Percentiles rank a stretch among this genome's conserved stretches.
Conservation (phyloP, 2,329 filamentous ascomycete species). For the Ceratocystis variospora region DNA sequence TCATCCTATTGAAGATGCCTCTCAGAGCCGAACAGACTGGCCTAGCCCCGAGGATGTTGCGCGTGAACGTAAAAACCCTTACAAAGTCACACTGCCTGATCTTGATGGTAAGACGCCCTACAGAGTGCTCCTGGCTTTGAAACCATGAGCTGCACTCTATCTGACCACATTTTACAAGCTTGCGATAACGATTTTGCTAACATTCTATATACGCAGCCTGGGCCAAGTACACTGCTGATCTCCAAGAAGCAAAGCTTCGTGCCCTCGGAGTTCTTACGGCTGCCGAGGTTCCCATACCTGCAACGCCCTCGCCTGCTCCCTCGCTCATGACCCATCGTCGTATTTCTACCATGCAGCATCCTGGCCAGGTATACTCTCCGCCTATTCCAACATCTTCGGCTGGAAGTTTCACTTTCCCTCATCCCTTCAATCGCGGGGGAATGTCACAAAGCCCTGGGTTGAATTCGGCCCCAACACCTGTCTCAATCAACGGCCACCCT, state of each 20-base stretch:
- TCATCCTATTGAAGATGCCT: conserved; percentile 30
- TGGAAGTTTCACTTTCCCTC: conserved; percentile 39
- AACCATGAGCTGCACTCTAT: not conserved
- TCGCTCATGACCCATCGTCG: conserved; percentile 17
- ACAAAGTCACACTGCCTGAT: conserved; percentile 55
- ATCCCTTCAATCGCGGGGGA: conserved; percentile 46
- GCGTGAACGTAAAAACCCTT: conserved; percentile 41
- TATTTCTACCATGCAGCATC: conserved; percentile 54
- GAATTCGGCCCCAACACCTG: conserved; percentile 56
- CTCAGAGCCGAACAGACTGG: conserved; percentile 56
- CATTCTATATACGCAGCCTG: conserved; percentile 31
- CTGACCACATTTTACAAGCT: not conserved
- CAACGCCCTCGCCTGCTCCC: conserved; percentile 22
- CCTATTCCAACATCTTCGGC: conserved; percentile 59
- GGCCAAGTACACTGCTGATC: conserved; percentile 65
- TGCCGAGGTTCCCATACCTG: conserved; percentile 52
- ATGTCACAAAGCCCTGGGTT: conserved; percentile 49
- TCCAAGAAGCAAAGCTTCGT: conserved; percentile 83
- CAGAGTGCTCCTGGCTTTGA: too few species aligned
- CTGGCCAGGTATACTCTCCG: conserved; percentile 67
- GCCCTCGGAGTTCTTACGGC: conserved; percentile 77
- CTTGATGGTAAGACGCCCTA: conserved; percentile 38
- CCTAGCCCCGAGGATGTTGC: conserved; percentile 47
- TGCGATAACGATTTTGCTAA: conserved; percentile 9
- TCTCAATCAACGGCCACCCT: conserved; percentile 48